Conservation (phyloP, 2,329 filamentous ascomycete genomes). For the Cordyceps fumosorosea region DNA sequence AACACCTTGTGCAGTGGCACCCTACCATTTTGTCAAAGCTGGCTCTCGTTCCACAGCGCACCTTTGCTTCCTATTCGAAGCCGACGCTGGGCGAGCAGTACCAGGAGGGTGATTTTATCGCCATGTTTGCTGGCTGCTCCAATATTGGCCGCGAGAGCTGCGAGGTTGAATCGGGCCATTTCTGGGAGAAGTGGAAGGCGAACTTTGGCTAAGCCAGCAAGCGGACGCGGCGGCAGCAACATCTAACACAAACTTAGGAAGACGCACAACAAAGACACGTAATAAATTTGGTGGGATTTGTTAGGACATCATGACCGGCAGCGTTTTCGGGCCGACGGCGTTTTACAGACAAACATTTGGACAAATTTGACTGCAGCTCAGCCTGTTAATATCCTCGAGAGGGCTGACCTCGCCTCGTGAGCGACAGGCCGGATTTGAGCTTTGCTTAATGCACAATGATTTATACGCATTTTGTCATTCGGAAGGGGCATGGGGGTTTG, state of each 20-base stretch:
- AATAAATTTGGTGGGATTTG: background rate
- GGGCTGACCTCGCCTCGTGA: background rate
- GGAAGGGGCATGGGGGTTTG: background rate
- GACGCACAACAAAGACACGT: background rate
- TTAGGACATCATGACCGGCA: slow-evolving; percentile 10
- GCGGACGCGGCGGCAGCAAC: background rate
- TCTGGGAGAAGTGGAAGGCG: slow-evolving; percentile 40
- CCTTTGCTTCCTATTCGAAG: slow-evolving; percentile 71
- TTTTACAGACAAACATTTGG: slow-evolving; percentile 12
- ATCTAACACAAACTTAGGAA: background rate
- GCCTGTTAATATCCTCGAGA: background rate
- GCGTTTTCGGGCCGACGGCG: slow-evolving; percentile 8
- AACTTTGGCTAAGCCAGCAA: slow-evolving; percentile 26
- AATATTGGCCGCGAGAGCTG: slow-evolving; percentile 54
- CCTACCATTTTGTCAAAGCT: slow-evolving; percentile 88
- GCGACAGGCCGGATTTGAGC: background rate
- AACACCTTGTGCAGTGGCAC: slow-evolving; percentile 93
- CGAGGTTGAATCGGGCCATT: slow-evolving; percentile 58
- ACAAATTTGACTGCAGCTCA: slow-evolving; percentile 6
- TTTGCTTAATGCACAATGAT: slow-evolving; percentile 5
- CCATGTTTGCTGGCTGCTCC: slow-evolving; percentile 71
- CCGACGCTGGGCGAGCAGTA: slow-evolving; percentile 56
- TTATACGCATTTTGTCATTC: slow-evolving; percentile 9
- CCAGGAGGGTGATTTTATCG: slow-evolving; percentile 76
- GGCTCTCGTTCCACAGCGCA: slow-evolving; percentile 79